Evolutionary conservation across 1,284 basidiomycete species (phyloP), one percentile per base, ranked within the genome.

Genomic region (Ceratobasidium sp.): DNA sequence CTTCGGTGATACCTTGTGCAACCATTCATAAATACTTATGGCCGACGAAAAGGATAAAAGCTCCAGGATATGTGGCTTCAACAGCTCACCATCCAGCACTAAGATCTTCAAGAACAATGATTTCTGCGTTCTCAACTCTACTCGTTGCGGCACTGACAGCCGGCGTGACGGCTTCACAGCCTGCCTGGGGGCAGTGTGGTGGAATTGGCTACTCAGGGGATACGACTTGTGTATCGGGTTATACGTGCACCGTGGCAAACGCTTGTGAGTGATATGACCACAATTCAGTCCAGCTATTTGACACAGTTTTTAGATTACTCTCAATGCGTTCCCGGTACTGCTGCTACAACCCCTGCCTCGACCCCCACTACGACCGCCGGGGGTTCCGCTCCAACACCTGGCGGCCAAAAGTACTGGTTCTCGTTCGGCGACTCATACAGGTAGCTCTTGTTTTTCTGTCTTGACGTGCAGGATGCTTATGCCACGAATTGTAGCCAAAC

Each of bases 381-480:
- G 33, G 69, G 22, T 19, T 47, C 75, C 15, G 64, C 75, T 2
- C 29, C 63, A 1, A 15, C 67, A 31, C 45, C 69, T 4, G 36
- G 44, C 22, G 48, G 54, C 15, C 48, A 53, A 4, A 66, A 75
- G 19, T 77, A 77, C 56, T 77, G 76, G 76, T 77, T 77, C 71
- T 75, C 67, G 0, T 77, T 77, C 48, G 76, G 76, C 44, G 76
- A 77, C 44, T 77, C 76, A 0, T 77, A 77, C 51, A 77, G 74
- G 54, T 50, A 15, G 11, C 31, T 6, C 1, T 19, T 9, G 17
- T 15, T 9, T 31, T 14, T 19, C 59, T 65, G 0, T 65, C 41
- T n/a, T n/a, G n/a, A 14, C 41, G 59, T n/a, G 41, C 19, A 0
- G 36, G 41, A n/a, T n/a, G 7, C 36, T 29, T 36, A 31, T 15